These are phyloP conservation scores for Nicotiana knightiana DNA, from an alignment of 257 asterid genomes.

Conservation along the genomic window DNA sequence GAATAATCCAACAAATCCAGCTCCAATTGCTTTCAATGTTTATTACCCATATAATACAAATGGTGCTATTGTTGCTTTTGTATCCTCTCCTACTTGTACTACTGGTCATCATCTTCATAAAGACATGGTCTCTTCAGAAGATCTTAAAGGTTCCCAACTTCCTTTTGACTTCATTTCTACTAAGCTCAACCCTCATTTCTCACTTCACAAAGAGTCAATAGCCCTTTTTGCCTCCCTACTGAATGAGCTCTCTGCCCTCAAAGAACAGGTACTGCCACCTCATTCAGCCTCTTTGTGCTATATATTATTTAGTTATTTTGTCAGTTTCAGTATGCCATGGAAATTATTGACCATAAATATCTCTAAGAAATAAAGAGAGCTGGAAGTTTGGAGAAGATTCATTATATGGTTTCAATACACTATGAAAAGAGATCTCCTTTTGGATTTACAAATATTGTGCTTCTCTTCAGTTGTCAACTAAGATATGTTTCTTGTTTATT, in stretches of 20 bases:
- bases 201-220: constrained; percentile 17
- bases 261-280: constrained; percentile 7
- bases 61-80: constrained; percentile 23
- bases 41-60: background rate
- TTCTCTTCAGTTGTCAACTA: background rate
- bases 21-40: constrained; percentile 2
- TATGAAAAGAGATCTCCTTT: background rate
- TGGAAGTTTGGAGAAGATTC: background rate
- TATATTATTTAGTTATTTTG: background rate
- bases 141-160: background rate
- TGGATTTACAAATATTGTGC: background rate
- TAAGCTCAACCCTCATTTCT: constrained; percentile 24
- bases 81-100: constrained; percentile 2
- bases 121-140: constrained; percentile 15
- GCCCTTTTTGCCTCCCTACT: constrained; percentile 8
- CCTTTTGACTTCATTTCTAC: constrained; percentile 17
- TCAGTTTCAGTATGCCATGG: background rate
- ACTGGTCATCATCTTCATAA: background rate
- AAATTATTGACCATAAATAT: background rate
- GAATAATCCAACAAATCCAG: background rate
- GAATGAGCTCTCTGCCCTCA: constrained; percentile 14
- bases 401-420: background rate
- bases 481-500: background rate
- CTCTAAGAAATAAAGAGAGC: background rate
- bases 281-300: background rate